Evolutionary conservation across 495 filamentous ascomycete species (phyloP), one percentile per base, ranked within the genome.

Genomic region (Xylaria castorea): DNA sequence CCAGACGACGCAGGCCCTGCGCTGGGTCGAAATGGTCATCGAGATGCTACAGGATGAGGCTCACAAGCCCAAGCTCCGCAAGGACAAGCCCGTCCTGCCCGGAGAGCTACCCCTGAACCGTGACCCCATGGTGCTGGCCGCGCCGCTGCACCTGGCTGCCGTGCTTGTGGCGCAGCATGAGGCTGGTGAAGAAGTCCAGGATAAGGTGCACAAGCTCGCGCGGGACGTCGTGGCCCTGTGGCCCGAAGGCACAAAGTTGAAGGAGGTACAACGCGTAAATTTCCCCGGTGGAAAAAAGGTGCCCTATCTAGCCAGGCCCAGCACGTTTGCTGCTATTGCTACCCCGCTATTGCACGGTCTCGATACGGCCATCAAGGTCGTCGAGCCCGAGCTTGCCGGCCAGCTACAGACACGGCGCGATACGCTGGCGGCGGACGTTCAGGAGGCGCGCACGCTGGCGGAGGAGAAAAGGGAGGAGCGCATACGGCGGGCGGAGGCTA

Each of bases 1-100:
- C 7, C 63, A 81, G 61, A 81, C 75, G 3, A 77, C 80, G 40
- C 75, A 72, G 73, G 79, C 87, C 1, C 74, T 88, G 5, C 75
- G 75, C 27, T 78, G 86, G 76, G 83, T 85, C 0, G 83, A 87
- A 74, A 79, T 85, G 73, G 78, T 89, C 11, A 72, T 87, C 32
- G 81, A 83, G 14, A 51, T 89, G 55, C 82, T 92, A 76, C 85
- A 92, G 71, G 74, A 83, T 0, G 70, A 83, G 30, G 77, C 75
- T 9, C 88, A 89, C 71, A 44, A 70, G 68, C 76, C 66, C 3
- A 62, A 30, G 53, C 30, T 48, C 2, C 16, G 1, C 0, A 72
- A 75, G 53, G 6, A 46, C 51, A 32, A 71, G n/a, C 32, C n/a
- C 20, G 0, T 46, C 36, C 44, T 73, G 34, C 48, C 66, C 9